Evolutionary conservation across 2,329 filamentous ascomycete species (phyloP).

Genomic region (Sarocladium oryzae): DNA sequence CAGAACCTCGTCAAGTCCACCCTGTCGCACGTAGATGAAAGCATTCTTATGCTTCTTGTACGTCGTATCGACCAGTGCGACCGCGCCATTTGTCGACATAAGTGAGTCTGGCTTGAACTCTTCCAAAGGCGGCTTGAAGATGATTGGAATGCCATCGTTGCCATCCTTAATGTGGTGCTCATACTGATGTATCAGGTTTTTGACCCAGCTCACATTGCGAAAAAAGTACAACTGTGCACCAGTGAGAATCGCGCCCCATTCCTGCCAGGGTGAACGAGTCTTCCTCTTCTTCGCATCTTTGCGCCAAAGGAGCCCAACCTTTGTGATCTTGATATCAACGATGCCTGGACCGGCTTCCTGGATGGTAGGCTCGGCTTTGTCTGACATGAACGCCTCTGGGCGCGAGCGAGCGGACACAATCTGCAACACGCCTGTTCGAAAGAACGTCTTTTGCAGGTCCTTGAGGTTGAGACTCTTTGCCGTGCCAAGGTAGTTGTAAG

Average conservation of each 20-base stretch:
- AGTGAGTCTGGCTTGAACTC: constrained; percentile 91
- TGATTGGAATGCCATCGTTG: constrained; percentile 67
- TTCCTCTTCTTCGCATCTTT: constrained; percentile 94
- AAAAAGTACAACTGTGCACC: constrained; percentile 98
- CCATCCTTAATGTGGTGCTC: constrained; percentile 75
- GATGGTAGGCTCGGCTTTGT: constrained; percentile 77
- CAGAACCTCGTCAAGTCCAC: constrained; percentile 82
- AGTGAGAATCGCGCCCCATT: constrained; percentile 95
- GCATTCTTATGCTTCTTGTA: constrained; percentile 97
- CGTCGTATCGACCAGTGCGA: constrained; percentile 75
- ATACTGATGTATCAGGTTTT: constrained; percentile 81
- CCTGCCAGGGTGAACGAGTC: constrained; percentile 91
- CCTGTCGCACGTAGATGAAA: constrained; percentile 83
- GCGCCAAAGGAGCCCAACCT: constrained; percentile 89
- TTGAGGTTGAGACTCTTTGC: constrained; percentile 69
- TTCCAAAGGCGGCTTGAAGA: constrained; percentile 83
- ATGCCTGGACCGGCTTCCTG: constrained; percentile 84
- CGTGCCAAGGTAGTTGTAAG: constrained; percentile 81
- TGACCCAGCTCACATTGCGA: constrained; percentile 87
- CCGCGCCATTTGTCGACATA: constrained; percentile 89
- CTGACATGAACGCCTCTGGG: constrained; percentile 90
- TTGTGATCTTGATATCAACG: constrained; percentile 95
- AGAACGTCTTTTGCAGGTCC: constrained; percentile 81
- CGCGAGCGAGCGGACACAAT: constrained; percentile 91
- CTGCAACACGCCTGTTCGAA: constrained; percentile 84